Evolutionary conservation across 257 asterid species (phyloP), one percentile per base, ranked within the genome.

Genomic region (Verbena officinalis): DNA sequence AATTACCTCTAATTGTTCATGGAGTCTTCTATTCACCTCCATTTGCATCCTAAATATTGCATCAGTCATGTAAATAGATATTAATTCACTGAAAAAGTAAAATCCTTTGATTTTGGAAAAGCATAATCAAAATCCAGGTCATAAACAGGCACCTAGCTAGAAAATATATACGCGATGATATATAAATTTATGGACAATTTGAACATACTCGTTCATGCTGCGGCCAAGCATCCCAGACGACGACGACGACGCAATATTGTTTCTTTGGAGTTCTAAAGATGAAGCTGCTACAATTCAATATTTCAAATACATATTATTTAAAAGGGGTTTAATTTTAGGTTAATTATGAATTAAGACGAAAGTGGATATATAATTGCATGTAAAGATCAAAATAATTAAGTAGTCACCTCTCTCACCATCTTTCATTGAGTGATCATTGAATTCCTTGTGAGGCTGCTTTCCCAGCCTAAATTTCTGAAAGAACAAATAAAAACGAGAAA

Each of bases 391-490:
- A 12, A 15, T 44, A 5, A 8, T 5, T 15, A 6, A 46, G 16
- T 8, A 55, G 13, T 39, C 71, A 76, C 75, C 78, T 65, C 83
- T 76, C 76, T 84, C 81, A 70, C 83, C 74, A 72, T 83, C 89
- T 79, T 87, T 87, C 70, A 87, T 71, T 1, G 89, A 81, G 60
- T 87, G 88, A 73, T 86, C 95, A 67, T 67, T 80, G 78, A 80
- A 82, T 50, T 87, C 95, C 79, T 87, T 87, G 84, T 87, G 92
- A 27, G 95, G 92, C 75, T 84, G 95, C 72, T 87, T 87, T 64
- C 95, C 95, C 16, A 87, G 79, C 80, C 95, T 78, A 73, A 87
- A 87, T 77, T 87, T 87, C 95, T 87, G 70, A 50, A 27, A 60
- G 12, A 49, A 1, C 63, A 61, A 14, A 40, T 4, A 12, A 13